Conservation (phyloP, 306 rosid genomes). For the Crataegus laevigata region DNA sequence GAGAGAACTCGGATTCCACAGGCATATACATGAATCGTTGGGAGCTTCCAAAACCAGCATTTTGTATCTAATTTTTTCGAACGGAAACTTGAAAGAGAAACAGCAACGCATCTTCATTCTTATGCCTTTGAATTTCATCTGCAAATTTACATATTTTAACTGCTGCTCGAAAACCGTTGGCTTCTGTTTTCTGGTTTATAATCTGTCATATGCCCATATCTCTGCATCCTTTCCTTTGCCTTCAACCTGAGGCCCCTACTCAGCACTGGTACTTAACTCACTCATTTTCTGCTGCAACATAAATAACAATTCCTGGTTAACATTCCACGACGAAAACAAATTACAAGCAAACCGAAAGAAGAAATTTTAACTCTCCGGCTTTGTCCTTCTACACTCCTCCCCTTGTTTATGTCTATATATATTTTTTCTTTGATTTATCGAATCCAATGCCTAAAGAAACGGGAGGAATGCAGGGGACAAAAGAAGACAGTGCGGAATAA, state of each 20-base stretch:
- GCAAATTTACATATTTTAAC: background rate
- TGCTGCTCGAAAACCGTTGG: background rate
- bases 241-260: slow-evolving; percentile 25
- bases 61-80: background rate
- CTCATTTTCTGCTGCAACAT: slow-evolving; percentile 44
- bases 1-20: background rate
- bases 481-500: slow-evolving; percentile 12
- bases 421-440: too few relatives aligned
- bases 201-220: slow-evolving; percentile 6
- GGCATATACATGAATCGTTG: background rate
- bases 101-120: background rate
- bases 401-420: background rate
- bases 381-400: background rate
- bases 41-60: background rate
- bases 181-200: background rate
- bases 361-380: background rate
- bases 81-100: background rate
- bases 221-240: slow-evolving; percentile 29
- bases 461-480: background rate
- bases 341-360: background rate
- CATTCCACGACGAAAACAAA: background rate
- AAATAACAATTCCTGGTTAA: background rate
- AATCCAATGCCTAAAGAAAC: too few relatives aligned
- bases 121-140: background rate
- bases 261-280: slow-evolving; percentile 37